Evolutionary conservation across 169 alveolate genomes (phyloP), one percentile per base, ranked within the genome.

Genomic region (Plasmodium gallinaceum): DNA sequence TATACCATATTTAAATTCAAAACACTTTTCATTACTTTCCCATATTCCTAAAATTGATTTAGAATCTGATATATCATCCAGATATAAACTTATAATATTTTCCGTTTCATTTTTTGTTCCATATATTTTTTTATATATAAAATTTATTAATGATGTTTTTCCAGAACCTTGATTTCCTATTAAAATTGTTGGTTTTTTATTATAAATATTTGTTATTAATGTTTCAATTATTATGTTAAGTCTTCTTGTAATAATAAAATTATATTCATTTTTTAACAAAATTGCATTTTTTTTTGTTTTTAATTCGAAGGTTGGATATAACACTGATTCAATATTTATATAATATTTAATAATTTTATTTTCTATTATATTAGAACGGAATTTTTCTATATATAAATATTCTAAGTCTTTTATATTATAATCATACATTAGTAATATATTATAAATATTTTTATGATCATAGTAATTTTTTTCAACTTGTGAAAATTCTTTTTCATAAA

Each of bases 1-100:
- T 0, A 96, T 73, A 18, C 98, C 98, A 75, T 91, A 92, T 57
- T 85, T 92, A 94, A 93, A 96, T 62, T 76, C 91, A 70, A 96
- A 96, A 32, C 95, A 92, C 7, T 88, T 90, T 51, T 94, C 96
- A 8, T 93, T 94, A 52, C 93, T 78, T 62, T 93, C 87, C 97
- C 97, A 96, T 45, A 92, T 61, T 9, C 98, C 97, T 32, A 96
- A 52, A 61, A 96, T 86, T 5, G 96, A 54, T 74, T 94, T 93
- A 45, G 94, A 91, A 60, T 96, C 98, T 4, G 95, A 88, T 37
- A 89, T 83, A 43, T 95, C 97, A 74, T 96, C 98, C 37, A 94
- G 70, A 74, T 95, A 95, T 3, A 95, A 51, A 16, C 92, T 75
- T 45, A 93, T 86, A 7, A 88, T 72, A 20, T 91, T 88, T 58